Conservation (phyloP, 1,284 basidiomycete genomes). For the Trametes pubescens region DNA sequence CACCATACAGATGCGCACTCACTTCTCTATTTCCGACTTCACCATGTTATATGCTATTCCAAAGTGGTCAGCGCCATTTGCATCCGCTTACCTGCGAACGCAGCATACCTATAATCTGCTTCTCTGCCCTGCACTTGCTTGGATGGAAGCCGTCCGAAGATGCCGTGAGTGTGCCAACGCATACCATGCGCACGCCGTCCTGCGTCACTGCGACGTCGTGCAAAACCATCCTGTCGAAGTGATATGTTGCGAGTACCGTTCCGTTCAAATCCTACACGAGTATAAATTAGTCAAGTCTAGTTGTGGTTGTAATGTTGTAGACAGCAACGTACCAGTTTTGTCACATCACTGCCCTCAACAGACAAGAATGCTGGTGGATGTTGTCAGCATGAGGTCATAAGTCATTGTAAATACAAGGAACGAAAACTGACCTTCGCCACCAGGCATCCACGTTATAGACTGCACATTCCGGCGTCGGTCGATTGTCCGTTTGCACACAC, state of each 20-base stretch:
- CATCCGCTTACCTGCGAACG: not conserved
- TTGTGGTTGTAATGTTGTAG: not conserved
- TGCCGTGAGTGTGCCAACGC: constrained; percentile 72
- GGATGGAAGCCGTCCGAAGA: constrained; percentile 73
- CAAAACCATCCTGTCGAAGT: constrained; percentile 71
- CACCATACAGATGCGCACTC: constrained; percentile 31
- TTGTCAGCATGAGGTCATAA: not conserved
- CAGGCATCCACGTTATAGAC: constrained; percentile 77
- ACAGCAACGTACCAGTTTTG: constrained; percentile 52
- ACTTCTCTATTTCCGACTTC: constrained; percentile 73
- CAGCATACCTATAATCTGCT: constrained; percentile 73
- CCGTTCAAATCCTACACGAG: constrained; percentile 59
- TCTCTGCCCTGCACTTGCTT: constrained; percentile 77
- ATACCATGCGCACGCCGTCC: constrained; percentile 69
- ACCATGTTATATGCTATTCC: constrained; percentile 74
- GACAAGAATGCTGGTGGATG: constrained; percentile 57
- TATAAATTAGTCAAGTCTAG: not conserved
- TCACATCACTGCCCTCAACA: constrained; percentile 60
- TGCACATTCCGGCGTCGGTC: constrained; percentile 68
- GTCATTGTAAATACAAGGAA: not conserved
- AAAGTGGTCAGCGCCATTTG: not conserved
- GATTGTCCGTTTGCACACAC: constrained; percentile 76
- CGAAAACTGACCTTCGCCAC: constrained; percentile 58
- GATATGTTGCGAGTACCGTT: constrained; percentile 61
- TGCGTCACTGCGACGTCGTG: constrained; percentile 80